phyloP scores from a whole-genome alignment of 2,329 filamentous ascomycete species.

The Aspergillus sp. region DNA sequence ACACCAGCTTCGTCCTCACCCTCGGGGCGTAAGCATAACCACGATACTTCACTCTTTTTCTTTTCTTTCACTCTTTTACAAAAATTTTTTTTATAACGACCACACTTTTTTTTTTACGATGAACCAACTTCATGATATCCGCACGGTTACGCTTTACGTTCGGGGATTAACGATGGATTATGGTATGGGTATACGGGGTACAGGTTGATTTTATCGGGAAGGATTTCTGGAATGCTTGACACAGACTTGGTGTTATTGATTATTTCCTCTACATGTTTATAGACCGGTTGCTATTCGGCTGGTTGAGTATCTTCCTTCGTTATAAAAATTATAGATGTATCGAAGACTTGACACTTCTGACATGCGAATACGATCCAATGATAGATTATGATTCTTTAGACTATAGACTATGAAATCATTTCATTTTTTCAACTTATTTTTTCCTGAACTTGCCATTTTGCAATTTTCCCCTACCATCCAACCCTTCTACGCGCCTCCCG shows the following conservation, averaged over 20 bases:
- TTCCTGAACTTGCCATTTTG: background rate
- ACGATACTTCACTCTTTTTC: background rate
- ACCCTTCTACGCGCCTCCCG: background rate
- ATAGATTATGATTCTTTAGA: background rate
- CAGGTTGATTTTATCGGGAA: background rate
- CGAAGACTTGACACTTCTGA: background rate
- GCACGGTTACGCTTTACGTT: background rate
- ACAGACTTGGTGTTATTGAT: background rate
- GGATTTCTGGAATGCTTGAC: background rate
- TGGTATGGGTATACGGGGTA: background rate
- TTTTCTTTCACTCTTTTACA: background rate
- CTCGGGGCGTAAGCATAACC: constrained; percentile 27
- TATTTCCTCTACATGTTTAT: background rate
- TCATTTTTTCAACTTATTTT: background rate
- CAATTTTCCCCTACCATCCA: background rate
- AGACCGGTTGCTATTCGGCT: background rate
- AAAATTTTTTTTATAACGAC: background rate
- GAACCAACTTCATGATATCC: background rate
- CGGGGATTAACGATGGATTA: background rate
- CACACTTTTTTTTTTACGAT: background rate
- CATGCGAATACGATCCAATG: background rate
- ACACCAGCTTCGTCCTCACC: constrained; percentile 33
- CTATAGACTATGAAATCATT: background rate
- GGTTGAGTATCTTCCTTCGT: background rate
- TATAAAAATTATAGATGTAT: background rate